Conservation (phyloP, 805 yeast genomes). For the Myxozyma neotropica region DNA sequence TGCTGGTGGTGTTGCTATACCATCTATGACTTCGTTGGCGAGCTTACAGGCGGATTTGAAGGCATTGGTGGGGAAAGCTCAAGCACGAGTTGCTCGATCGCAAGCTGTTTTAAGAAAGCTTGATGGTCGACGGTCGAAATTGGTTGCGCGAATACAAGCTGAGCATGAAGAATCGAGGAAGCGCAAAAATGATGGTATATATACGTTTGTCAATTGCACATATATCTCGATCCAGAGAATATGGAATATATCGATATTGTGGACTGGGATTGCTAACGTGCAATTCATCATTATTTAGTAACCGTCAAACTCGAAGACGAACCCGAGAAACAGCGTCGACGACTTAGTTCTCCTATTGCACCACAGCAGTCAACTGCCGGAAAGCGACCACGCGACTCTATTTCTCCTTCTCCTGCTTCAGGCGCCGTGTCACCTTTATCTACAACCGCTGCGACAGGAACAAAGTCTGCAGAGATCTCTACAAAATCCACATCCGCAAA, state of each 20-base stretch:
- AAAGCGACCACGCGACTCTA: neutral
- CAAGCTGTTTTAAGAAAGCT: slow-evolving; percentile 12
- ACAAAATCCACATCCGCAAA: neutral
- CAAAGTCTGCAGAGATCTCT: too few relatives aligned
- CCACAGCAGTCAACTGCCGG: neutral
- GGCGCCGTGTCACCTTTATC: neutral
- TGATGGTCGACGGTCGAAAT: slow-evolving; percentile 12
- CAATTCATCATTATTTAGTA: too few relatives aligned
- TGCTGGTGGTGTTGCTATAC: too few relatives aligned
- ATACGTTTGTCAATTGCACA: neutral
- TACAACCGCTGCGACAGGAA: too few relatives aligned
- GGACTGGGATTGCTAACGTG: too few relatives aligned
- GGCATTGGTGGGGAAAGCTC: slow-evolving; percentile 17
- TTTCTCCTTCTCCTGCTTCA: neutral
- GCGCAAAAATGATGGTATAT: neutral
- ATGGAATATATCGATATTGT: too few relatives aligned
- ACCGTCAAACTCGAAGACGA: neutral
- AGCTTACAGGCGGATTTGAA: slow-evolving; percentile 21
- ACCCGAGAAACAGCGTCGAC: neutral
- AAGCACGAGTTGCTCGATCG: slow-evolving; percentile 15
- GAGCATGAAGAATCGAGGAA: neutral
- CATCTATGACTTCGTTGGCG: slow-evolving; percentile 10
- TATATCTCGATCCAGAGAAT: too few relatives aligned
- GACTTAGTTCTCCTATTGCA: neutral
- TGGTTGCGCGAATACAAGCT: slow-evolving; percentile 7